Conservation (phyloP, 139 green algal species). For the Spirogloea muscicola region DNA sequence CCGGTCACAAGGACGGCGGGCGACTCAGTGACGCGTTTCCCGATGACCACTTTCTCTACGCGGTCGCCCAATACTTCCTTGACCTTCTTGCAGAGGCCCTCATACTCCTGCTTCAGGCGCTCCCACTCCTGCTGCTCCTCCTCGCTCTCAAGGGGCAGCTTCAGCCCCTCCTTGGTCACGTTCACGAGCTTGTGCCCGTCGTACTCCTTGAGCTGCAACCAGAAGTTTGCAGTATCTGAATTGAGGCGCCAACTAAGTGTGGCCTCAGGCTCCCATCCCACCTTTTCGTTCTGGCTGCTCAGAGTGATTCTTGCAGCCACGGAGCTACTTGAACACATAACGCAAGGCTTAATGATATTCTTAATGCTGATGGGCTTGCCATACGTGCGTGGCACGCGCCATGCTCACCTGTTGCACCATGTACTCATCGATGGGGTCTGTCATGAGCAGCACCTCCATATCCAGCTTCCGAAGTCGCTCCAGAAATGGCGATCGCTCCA, state of each 20-base stretch:
- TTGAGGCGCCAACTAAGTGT: too few relatives aligned
- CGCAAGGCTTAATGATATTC: too few relatives aligned
- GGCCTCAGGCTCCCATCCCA: too few relatives aligned
- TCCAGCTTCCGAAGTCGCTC: conserved; percentile 91
- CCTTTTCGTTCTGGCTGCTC: too few relatives aligned
- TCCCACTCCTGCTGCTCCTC: conserved; percentile 87
- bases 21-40: conserved; percentile 90
- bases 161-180: conserved; percentile 85
- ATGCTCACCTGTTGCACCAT: too few relatives aligned
- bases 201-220: conserved; percentile 96
- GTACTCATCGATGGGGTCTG: conserved; percentile 98
- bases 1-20: conserved; percentile 95
- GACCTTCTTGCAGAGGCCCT: conserved; percentile 82
- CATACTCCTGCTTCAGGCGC: conserved; percentile 74
- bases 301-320: too few relatives aligned
- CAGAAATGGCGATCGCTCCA: conserved; percentile 97
- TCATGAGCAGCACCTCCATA: conserved; percentile 96
- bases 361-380: too few relatives aligned
- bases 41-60: conserved; percentile 81
- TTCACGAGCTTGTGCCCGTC: conserved; percentile 96
- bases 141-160: conserved; percentile 58
- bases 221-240: too few relatives aligned
- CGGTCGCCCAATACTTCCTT: conserved; percentile 96
- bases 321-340: too few relatives aligned
- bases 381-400: too few relatives aligned